Evolutionary conservation across 2,329 filamentous ascomycete genomes (phyloP).

Genomic region (Ophiosphaerella herpotricha): DNA sequence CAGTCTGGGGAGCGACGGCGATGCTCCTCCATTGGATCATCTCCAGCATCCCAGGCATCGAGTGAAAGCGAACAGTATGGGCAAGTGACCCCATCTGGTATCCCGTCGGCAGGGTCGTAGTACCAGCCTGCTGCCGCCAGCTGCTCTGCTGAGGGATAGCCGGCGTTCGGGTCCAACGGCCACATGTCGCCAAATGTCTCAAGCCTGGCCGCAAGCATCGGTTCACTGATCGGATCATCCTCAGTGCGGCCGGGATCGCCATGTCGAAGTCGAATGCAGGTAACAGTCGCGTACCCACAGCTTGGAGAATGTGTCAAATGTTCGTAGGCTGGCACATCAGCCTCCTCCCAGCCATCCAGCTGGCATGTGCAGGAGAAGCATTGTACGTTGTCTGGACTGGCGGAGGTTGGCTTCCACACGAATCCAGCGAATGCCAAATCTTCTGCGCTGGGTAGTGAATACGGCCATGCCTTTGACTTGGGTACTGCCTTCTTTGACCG

Average conservation of each 20-base stretch:
- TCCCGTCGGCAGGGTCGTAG: slow-evolving; percentile 82
- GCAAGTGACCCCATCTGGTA: slow-evolving; percentile 88
- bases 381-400: slow-evolving; percentile 81
- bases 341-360: slow-evolving; percentile 89
- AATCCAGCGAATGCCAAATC: slow-evolving; percentile 91
- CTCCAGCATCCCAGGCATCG: slow-evolving; percentile 91
- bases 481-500: slow-evolving; percentile 59
- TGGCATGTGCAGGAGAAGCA: slow-evolving; percentile 87
- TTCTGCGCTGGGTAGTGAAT: slow-evolving; percentile 67
- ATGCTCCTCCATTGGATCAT: slow-evolving; percentile 92
- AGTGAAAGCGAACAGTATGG: slow-evolving; percentile 87
- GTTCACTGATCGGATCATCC: slow-evolving; percentile 73
- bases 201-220: slow-evolving; percentile 76
- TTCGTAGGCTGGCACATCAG: slow-evolving; percentile 81
- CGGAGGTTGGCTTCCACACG: slow-evolving; percentile 77
- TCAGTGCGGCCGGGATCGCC: slow-evolving; percentile 66
- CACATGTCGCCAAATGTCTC: slow-evolving; percentile 83
- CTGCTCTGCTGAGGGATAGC: slow-evolving; percentile 59
- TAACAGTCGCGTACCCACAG: slow-evolving; percentile 83
- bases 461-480: slow-evolving; percentile 69
- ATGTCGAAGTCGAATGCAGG: slow-evolving; percentile 60
- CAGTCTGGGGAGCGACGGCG: slow-evolving; percentile 77
- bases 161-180: slow-evolving; percentile 71
- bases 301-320: slow-evolving; percentile 80
- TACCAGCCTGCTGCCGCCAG: slow-evolving; percentile 93